These are phyloP conservation scores for Schizosaccharomyces osmophilus DNA, from an alignment of 805 yeast genomes.

Conservation along the genomic window DNA sequence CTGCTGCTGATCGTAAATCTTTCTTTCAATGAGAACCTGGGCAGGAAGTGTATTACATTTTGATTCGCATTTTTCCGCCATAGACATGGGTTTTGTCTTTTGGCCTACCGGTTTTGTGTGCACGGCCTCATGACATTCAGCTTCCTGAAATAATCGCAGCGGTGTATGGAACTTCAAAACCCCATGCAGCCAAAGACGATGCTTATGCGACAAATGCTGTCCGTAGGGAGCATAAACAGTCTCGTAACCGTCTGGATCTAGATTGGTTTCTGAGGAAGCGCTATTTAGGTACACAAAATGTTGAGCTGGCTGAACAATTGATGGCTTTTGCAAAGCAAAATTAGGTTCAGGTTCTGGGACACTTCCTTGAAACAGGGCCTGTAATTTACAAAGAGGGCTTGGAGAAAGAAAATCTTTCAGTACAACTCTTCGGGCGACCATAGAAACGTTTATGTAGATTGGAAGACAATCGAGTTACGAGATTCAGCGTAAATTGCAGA, in stretches of 20 bases:
- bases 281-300: background rate
- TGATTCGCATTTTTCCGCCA: too few relatives aligned
- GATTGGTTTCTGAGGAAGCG: background rate
- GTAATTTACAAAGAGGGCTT: background rate
- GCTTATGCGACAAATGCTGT: background rate
- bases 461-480: too few relatives aligned
- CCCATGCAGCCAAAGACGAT: background rate
- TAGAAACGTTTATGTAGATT: too few relatives aligned
- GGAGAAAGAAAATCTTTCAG: background rate
- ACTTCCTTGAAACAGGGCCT: background rate
- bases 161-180: background rate
- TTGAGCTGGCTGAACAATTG: background rate
- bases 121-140: background rate
- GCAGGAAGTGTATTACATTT: background rate
- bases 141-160: background rate
- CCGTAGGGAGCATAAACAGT: background rate
- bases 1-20: background rate
- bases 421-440: background rate
- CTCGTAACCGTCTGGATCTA: background rate
- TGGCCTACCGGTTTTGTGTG: background rate
- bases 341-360: background rate
- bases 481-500: too few relatives aligned
- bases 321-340: background rate
- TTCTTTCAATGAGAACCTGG: background rate
- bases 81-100: too few relatives aligned